A percentile compares a stretch with the other conserved stretches of the same genome.
These are phyloP conservation scores for Diaporthe ilicicola DNA, from an alignment of 2,329 filamentous ascomycete species.

Conservation along the genomic window DNA sequence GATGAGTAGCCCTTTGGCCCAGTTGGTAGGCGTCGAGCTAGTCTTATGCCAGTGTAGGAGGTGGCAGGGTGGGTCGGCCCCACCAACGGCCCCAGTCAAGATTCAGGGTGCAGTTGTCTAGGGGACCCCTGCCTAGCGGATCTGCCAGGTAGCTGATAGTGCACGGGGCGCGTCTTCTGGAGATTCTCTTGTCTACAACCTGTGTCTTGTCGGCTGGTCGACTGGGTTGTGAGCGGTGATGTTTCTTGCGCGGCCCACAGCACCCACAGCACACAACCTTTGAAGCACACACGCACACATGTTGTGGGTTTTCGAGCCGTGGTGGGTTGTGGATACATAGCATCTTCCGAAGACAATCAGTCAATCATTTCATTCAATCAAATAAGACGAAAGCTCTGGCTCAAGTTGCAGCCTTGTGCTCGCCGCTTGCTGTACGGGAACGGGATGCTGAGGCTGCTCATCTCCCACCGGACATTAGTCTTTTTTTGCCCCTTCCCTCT, in stretches of 20 bases:
- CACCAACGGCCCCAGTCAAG: constrained; percentile 12
- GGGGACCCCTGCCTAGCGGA: constrained; percentile 24
- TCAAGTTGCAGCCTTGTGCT: constrained; percentile 2
- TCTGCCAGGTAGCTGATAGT: constrained; percentile 28
- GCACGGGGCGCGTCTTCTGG: constrained; percentile 29
- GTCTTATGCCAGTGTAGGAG: constrained; percentile 33
- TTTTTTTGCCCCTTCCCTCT: not conserved
- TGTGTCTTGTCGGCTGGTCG: not conserved
- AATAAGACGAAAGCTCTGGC: constrained; percentile 4
- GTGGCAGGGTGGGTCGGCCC: constrained; percentile 19
- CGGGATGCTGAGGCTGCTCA: constrained; percentile 12
- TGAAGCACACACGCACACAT: not conserved
- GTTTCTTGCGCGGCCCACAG: not conserved
- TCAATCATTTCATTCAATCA: constrained; percentile 8
- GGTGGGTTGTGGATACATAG: not conserved
- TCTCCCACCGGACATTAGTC: constrained; percentile 22
- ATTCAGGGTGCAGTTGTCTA: constrained; percentile 12
- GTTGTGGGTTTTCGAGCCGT: constrained; percentile 9
- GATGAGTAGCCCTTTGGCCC: constrained; percentile 7
- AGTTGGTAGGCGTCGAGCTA: constrained; percentile 31
- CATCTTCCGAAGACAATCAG: not conserved
- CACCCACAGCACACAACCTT: constrained; percentile 3
- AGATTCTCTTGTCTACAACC: constrained; percentile 12
- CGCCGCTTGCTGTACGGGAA: not conserved
- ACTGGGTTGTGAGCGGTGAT: constrained; percentile 15